phyloP scores from a whole-genome alignment of 202 grass and related monocot genomes.

The Thinopyrum obtusiflorum region DNA sequence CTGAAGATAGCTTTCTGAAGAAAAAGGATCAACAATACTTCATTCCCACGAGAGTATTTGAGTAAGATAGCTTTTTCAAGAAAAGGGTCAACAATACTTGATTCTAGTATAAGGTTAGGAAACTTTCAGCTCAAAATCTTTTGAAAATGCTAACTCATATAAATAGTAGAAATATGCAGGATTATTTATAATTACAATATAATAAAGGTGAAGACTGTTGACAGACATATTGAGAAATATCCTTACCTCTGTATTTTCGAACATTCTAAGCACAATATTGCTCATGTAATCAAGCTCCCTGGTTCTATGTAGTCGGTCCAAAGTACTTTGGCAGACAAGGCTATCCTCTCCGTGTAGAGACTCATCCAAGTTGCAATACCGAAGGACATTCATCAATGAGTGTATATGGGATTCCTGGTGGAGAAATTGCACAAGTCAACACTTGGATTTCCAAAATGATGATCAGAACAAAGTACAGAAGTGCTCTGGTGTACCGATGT shows the following conservation, averaged over 20 bases:
- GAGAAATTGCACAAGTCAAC: slow-evolving; percentile 27
- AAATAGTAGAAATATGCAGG: background rate
- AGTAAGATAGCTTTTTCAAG: background rate
- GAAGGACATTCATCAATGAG: slow-evolving; percentile 97
- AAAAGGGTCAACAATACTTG: background rate
- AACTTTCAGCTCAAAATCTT: slow-evolving; percentile 18
- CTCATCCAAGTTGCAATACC: slow-evolving; percentile 97
- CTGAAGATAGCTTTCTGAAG: background rate
- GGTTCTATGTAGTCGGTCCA: slow-evolving; percentile 81
- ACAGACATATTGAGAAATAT: slow-evolving; percentile 30
- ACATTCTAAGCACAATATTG: slow-evolving; percentile 94
- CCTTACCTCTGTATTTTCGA: slow-evolving; percentile 93
- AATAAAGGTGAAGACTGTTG: background rate
- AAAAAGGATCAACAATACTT: slow-evolving; percentile 15
- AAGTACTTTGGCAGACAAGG: slow-evolving; percentile 73
- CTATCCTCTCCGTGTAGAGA: slow-evolving; percentile 87
- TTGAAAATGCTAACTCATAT: background rate
- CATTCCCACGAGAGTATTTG: background rate
- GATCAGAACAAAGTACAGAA: slow-evolving; percentile 34
- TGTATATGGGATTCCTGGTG: slow-evolving; percentile 99
- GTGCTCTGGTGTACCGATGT: slow-evolving; percentile 62
- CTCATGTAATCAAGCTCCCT: slow-evolving; percentile 99
- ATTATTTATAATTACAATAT: background rate
- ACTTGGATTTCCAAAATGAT: slow-evolving; percentile 27
- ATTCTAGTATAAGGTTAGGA: slow-evolving; percentile 16